Evolutionary conservation across 345 rosid genomes (phyloP), one percentile per base, ranked within the genome.

Genomic region (Salix udensis): DNA sequence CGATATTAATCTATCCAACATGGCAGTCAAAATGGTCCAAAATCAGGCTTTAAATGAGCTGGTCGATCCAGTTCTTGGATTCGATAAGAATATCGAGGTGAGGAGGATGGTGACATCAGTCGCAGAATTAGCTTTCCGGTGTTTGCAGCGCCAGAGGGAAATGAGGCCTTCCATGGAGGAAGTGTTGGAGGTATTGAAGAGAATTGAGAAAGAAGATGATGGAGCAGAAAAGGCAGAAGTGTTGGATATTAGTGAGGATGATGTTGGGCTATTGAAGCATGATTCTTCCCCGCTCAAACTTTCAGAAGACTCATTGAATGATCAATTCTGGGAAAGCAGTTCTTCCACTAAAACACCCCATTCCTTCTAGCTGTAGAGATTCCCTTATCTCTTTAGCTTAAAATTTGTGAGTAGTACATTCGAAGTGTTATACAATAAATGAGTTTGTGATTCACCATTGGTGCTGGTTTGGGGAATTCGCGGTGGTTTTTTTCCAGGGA

Each of bases 141-240:
- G 98, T 77, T 70, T 94, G 78, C 97, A 92, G 77, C 88, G 91
- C 15, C 92, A 91, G 72, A 90, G 84, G 71, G 96, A 92, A 4
- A 74, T 85, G 77, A 84, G 98, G 85, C 98, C 97, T 34, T 74
- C 88, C 14, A 92, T 94, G 98, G 83, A 79, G 64, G 97, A 91
- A 88, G 91, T 88, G 10, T 16, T 87, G 52, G 82, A 85, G 82
- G 72, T 74, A 30, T 79, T 94, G 81, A 78, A 18, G 75, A 90
- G 70, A 39, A 89, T 91, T 30, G 80, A 88, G 79, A 69, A 40
- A 9, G 86, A 80, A 72, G 77, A 86, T 68, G 64, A 52, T 4
- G 76, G 77, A 36, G 72, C 65, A 5, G 78, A 65, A 61, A 80
- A 84, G 12, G 80, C 84, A 40, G 87, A 88, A 71, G 86, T 80